Base-by-base conservation (phyloP, 2,329 filamentous ascomycete species). In the Xylaria sp. region DNA sequence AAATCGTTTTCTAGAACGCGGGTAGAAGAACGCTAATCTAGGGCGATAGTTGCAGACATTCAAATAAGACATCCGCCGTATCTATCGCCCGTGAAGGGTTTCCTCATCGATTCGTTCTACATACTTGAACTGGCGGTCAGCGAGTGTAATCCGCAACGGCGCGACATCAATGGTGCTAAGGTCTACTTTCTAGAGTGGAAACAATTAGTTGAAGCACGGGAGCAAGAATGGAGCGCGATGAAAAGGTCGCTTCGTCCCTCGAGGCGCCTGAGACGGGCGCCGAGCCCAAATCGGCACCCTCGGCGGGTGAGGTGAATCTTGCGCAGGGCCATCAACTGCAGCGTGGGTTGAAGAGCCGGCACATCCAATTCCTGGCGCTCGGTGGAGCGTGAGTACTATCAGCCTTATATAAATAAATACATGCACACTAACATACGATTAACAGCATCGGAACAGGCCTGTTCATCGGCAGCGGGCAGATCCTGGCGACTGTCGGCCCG, bases 341-440 rank as follows among this genome's bases (percentile, higher is more conserved):
- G 75, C 83, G 87, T 64, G 86, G 86, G 17, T 81, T 89, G 63
- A 88, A 89, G 79, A 86, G 84, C 73, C 82, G 87, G 42, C 87
- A 89, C 70, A 87, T 89, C 48, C 87, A 89, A 72, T 88, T 89
- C 77, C 79, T 89, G 45, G 87, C 87, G 24, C 80, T 89, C 14
- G 85, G 84, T 75, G 80, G 80, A 72, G 80, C 81, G 78, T 80
- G 70, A 77, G 79, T 75, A 51, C 4, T 19, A 5, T 14, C 19
- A 51, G 24, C 21, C 6, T 9, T 27, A 6, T 14, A 47, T 3
- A 17, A 4, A 47, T 3, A 17, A 4, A 9, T 47, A 17, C 42
- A 19, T 9, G 11, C 67, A 56, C 27, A 39, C 68, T 68, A 59
- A 70, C 50, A 54, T 21, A 56, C 24, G 53, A 39, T 45, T 2